A percentile compares a stretch with the other conserved stretches of the same genome.
Conservation (phyloP, 2,329 filamentous ascomycete species). For the Chrysoporthe austroafricana region DNA sequence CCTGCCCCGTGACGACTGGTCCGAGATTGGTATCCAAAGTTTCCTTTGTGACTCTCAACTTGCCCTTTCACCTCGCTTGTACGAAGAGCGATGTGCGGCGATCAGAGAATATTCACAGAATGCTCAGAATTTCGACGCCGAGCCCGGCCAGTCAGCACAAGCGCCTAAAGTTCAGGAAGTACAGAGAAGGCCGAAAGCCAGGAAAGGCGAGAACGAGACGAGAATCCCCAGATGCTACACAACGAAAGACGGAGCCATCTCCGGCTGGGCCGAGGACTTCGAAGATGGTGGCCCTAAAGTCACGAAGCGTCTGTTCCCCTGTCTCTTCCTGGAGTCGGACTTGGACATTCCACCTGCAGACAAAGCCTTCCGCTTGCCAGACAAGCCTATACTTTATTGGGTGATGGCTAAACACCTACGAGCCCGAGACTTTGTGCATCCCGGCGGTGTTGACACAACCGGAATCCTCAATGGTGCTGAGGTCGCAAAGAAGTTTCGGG, state of each 20-base stretch:
- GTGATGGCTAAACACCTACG: not conserved
- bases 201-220: not conserved
- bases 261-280: conserved; percentile 1
- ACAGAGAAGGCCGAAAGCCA: not conserved
- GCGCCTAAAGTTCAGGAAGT: not conserved
- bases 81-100: not conserved
- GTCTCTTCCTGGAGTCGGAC: not conserved
- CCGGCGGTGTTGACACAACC: no score
- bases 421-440: not conserved
- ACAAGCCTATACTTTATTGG: not conserved
- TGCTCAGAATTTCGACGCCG: not conserved
- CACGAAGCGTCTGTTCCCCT: conserved; percentile 8
- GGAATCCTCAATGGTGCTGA: not conserved
- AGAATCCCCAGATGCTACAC: conserved; percentile 7
- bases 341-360: conserved; percentile 2
- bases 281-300: not conserved
- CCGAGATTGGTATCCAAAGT: not conserved
- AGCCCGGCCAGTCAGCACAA: not conserved
- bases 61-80: not conserved
- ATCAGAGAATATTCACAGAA: no score
- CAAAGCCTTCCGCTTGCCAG: not conserved
- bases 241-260: not conserved
- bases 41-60: not conserved
- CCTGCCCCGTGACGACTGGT: conserved; percentile 5
- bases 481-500: not conserved